Conservation (phyloP, 208 protist genomes). For the Acanthamoeba quina region DNA sequence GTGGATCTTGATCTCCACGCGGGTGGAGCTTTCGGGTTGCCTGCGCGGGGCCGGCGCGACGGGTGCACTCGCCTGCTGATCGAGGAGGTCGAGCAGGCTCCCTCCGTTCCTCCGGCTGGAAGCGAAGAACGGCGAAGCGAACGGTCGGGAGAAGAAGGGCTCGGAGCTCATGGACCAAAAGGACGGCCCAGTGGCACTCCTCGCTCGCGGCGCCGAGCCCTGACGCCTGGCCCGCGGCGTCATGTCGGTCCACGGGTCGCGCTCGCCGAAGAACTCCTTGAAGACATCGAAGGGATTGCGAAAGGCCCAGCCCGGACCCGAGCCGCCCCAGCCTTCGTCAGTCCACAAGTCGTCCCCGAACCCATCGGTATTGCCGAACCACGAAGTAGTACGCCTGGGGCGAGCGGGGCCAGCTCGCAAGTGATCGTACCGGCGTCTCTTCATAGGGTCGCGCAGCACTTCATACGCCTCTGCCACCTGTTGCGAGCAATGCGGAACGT, state of each 20-base stretch:
- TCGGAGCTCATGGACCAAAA: neutral
- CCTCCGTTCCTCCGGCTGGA: neutral
- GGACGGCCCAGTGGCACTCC: neutral
- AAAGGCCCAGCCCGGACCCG: neutral
- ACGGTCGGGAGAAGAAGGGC: neutral
- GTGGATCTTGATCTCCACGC: conserved; percentile 36
- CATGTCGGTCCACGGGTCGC: conserved; percentile 33
- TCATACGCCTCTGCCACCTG: conserved; percentile 52
- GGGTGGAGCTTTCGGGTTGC: neutral
- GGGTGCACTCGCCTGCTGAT: neutral
- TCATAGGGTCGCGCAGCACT: conserved; percentile 26
- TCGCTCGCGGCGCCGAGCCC: neutral
- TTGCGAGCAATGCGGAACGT: neutral
- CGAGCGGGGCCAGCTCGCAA: neutral
- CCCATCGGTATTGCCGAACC: neutral
- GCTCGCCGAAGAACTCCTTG: conserved; percentile 38
- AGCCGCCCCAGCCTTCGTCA: neutral
- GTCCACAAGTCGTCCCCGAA: neutral
- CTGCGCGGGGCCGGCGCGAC: neutral
- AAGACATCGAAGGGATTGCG: conserved; percentile 52
- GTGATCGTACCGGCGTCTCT: conserved; percentile 19
- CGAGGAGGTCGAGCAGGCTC: neutral
- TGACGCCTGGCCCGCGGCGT: neutral
- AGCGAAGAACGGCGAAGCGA: conserved; percentile 6
- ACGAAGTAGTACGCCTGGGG: neutral